Percentiles rank a stretch among this genome's conserved stretches.
phyloP scores from a whole-genome alignment of 2,329 filamentous ascomycete species.

The Aspergillus sp. region DNA sequence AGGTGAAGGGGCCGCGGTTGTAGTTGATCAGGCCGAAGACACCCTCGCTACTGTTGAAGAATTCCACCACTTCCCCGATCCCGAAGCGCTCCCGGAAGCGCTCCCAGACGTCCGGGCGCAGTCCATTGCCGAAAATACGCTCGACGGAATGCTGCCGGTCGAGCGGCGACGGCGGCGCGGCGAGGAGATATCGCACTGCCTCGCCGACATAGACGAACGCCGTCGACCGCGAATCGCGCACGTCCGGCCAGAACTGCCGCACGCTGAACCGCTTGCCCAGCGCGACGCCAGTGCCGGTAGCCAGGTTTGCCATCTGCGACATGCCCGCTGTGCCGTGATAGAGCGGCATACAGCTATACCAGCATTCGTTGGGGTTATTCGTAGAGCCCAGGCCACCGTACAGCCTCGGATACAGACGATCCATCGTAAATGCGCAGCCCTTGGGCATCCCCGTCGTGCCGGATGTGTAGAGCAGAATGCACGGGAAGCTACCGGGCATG shows the following conservation, averaged over 20 bases:
- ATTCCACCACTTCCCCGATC: slow-evolving; percentile 54
- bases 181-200: slow-evolving; percentile 64
- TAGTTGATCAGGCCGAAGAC: slow-evolving; percentile 56
- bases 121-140: slow-evolving; percentile 42
- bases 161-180: slow-evolving; percentile 47
- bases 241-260: slow-evolving; percentile 62
- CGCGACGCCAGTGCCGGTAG: slow-evolving; percentile 40
- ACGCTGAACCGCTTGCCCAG: slow-evolving; percentile 52
- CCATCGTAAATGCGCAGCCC: slow-evolving; percentile 54
- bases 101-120: slow-evolving; percentile 44
- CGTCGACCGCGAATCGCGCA: slow-evolving; percentile 59
- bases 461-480: slow-evolving; percentile 64
- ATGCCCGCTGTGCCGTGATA: slow-evolving; percentile 69
- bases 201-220: slow-evolving; percentile 73
- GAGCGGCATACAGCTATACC: slow-evolving; percentile 69
- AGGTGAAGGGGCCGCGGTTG: slow-evolving; percentile 54
- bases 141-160: slow-evolving; percentile 41
- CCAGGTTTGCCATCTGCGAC: slow-evolving; percentile 47
- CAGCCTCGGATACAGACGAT: slow-evolving; percentile 36
- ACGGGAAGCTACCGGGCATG: slow-evolving; percentile 47
- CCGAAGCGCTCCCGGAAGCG: slow-evolving; percentile 48
- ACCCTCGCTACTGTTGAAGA: slow-evolving; percentile 71
- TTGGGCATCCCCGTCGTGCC: slow-evolving; percentile 72
- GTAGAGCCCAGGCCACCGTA: slow-evolving; percentile 15
- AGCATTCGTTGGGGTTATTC: slow-evolving; percentile 43